Conservation (phyloP, 2,329 filamentous ascomycete genomes). For the Ophiostoma novo-ulmi region DNA sequence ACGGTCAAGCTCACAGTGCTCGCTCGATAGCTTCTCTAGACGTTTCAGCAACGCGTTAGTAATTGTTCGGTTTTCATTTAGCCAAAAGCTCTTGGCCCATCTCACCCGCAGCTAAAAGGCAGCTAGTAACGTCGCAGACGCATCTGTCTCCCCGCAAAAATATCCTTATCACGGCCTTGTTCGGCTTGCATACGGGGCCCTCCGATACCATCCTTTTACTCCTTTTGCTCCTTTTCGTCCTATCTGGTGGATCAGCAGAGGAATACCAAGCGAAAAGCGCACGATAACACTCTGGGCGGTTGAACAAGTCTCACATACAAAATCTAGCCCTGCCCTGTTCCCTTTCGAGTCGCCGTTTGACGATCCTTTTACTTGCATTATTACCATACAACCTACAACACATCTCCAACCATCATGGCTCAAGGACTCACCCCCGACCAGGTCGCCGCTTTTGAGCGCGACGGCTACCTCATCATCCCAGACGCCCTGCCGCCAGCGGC, state of each 20-base stretch:
- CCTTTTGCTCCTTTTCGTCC: not conserved
- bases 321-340: not conserved
- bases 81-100: slow-evolving; percentile 3
- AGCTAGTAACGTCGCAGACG: not conserved
- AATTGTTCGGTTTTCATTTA: not conserved
- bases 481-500: slow-evolving; percentile 64
- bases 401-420: not conserved
- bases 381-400: not conserved
- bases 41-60: not conserved
- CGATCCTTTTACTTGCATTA: not conserved
- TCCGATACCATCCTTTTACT: not conserved
- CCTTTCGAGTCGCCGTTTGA: not conserved
- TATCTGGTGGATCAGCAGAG: not conserved
- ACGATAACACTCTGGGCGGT: slow-evolving; percentile 5
- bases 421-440: slow-evolving; percentile 66
- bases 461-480: slow-evolving; percentile 88
- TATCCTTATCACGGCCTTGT: slow-evolving; percentile 10
- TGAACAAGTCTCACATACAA: not conserved
- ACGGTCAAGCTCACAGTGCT: not conserved
- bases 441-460: slow-evolving; percentile 64
- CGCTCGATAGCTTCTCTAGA: not conserved
- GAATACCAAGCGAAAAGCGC: not conserved
- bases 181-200: not conserved
- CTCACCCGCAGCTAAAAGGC: not conserved
- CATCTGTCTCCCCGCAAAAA: not conserved